phyloP scores from a whole-genome alignment of 106 monocot genomes.

The Apostasia ramifera region DNA sequence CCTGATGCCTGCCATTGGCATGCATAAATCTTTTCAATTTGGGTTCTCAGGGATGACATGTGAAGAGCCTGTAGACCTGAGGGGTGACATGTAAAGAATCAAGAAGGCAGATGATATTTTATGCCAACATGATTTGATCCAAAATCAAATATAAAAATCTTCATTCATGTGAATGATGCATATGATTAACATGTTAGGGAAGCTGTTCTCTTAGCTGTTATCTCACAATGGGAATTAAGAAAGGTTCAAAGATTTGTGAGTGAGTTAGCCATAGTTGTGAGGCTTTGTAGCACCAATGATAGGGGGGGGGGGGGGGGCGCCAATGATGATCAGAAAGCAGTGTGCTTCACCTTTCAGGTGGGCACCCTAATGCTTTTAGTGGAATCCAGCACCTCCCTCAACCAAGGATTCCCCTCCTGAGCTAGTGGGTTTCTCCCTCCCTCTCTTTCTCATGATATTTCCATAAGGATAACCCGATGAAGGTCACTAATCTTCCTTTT shows the following conservation, averaged over 20 bases:
- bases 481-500: neutral
- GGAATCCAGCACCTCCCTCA: conserved; percentile 1
- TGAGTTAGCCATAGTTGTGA: neutral
- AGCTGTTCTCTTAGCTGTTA: neutral
- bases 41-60: neutral
- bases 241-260: neutral
- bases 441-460: neutral
- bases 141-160: neutral
- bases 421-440: neutral
- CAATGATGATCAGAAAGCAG: neutral
- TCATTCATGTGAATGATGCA: neutral
- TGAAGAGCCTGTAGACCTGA: neutral
- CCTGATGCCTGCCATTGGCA: neutral
- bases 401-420: neutral
- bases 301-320: neutral
- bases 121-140: neutral
- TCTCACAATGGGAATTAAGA: no score
- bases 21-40: neutral
- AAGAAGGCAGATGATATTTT: neutral
- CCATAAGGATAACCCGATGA: neutral
- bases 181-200: neutral
- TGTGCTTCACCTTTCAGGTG: neutral
- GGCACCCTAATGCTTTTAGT: neutral
- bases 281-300: neutral
- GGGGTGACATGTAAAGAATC: neutral